Conservation (phyloP, 108 stramenopile species). For the Nitzschia inconspicua region DNA sequence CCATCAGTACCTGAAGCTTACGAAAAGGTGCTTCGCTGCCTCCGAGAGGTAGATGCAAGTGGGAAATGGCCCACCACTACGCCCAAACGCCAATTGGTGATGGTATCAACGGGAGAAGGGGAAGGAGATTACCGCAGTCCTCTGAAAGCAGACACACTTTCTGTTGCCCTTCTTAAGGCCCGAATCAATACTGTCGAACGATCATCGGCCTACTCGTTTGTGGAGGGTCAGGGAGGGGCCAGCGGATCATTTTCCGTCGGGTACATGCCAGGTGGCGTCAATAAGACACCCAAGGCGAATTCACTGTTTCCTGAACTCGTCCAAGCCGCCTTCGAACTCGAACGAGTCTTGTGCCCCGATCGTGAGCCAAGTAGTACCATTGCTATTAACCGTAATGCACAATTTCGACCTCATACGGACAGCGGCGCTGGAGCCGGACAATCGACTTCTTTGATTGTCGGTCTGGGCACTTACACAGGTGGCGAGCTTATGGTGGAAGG, state of each 20-base stretch:
- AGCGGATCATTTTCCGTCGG: conserved; percentile 80
- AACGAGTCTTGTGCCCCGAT: conserved; percentile 63
- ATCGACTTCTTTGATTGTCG: conserved; percentile 87
- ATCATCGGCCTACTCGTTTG: conserved; percentile 65
- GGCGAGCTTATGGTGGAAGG: conserved; percentile 93
- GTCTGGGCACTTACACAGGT: conserved; percentile 83
- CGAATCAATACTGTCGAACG: conserved; percentile 30
- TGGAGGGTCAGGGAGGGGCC: conserved; percentile 69
- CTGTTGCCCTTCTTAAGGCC: conserved; percentile 42
- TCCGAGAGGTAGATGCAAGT: conserved; percentile 57
- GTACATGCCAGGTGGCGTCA: conserved; percentile 68
- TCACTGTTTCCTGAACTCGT: conserved; percentile 88
- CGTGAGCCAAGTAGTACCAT: conserved; percentile 89
- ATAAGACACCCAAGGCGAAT: conserved; percentile 79
- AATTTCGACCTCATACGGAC: conserved; percentile 89
- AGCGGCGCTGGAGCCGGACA: conserved; percentile 94
- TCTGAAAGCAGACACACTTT: conserved; percentile 22
- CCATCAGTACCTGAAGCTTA: conserved; percentile 53
- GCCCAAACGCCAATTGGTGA: conserved; percentile 74
- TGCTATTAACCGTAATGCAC: conserved; percentile 96
- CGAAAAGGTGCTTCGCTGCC: conserved; percentile 44
- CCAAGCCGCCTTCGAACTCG: conserved; percentile 82
- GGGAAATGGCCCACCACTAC: conserved; percentile 76
- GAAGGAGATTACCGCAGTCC: neutral
- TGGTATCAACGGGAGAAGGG: conserved; percentile 42